Conservation (phyloP, 2,329 filamentous ascomycete genomes). For the Aspergillus aculeatus region DNA sequence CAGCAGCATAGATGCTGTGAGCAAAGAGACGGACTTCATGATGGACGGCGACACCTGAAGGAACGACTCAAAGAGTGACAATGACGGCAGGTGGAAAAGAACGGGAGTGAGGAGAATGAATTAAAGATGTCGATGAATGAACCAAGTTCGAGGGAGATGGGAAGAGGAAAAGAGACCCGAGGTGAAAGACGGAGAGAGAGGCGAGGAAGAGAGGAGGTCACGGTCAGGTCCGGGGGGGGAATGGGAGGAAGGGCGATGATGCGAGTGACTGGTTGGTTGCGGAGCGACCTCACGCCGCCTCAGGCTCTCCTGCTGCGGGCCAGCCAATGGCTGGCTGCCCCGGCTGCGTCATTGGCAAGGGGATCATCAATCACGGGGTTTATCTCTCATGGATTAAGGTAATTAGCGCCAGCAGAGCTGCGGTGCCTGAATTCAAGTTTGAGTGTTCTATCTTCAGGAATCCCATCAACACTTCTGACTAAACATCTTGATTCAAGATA, state of each 20-base stretch:
- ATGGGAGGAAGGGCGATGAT: constrained; percentile 19
- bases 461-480: no score
- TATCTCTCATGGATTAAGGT: neutral
- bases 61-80: constrained; percentile 9
- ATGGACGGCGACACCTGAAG: constrained; percentile 19
- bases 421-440: neutral
- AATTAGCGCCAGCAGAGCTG: neutral
- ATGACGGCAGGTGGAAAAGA: constrained; percentile 14
- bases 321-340: constrained; percentile 20
- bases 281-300: constrained; percentile 16
- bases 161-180: constrained; percentile 15
- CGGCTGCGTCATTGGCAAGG: constrained; percentile 24
- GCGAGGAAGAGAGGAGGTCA: constrained; percentile 9
- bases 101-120: constrained; percentile 16
- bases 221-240: neutral
- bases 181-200: constrained; percentile 25
- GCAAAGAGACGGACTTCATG: constrained; percentile 85
- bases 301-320: constrained; percentile 4
- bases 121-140: constrained; percentile 22
- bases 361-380: constrained; percentile 16
- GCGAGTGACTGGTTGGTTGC: constrained; percentile 23
- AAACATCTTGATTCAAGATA: no score
- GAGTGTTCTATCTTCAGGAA: neutral
- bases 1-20: constrained; percentile 76
- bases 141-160: constrained; percentile 22